Percentiles rank a stretch among this genome's conserved stretches.
Evolutionary conservation across 2,329 filamentous ascomycete genomes (phyloP).

Genomic region (Tolypocladium cylindrosporum): DNA sequence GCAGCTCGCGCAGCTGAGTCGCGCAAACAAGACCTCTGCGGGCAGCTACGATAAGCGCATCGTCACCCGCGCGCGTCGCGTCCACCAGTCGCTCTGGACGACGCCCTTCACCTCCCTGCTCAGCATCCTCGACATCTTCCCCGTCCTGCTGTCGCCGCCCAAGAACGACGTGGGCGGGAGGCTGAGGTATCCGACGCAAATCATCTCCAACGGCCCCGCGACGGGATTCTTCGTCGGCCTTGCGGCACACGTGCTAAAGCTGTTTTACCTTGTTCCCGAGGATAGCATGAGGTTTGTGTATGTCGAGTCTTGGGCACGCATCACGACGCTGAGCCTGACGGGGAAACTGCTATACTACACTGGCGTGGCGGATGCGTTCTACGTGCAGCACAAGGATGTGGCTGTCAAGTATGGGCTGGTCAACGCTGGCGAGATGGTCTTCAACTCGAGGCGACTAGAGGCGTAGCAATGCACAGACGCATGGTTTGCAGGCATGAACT

Average conservation of each 20-base stretch:
- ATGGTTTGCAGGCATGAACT: not conserved
- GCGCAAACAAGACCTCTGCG: slow-evolving; percentile 8
- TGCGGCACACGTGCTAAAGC: slow-evolving; percentile 36
- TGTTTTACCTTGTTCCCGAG: slow-evolving; percentile 32
- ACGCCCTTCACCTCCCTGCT: slow-evolving; percentile 58
- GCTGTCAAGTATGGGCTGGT: slow-evolving; percentile 33
- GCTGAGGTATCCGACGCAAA: slow-evolving; percentile 54
- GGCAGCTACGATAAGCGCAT: slow-evolving; percentile 53
- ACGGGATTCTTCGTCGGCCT: slow-evolving; percentile 69
- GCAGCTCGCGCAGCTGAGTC: slow-evolving; percentile 16
- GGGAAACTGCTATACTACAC: slow-evolving; percentile 61
- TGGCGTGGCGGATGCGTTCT: slow-evolving; percentile 61
- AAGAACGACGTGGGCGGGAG: slow-evolving; percentile 9
- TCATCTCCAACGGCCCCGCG: slow-evolving; percentile 82
- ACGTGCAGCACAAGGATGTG: slow-evolving; percentile 71
- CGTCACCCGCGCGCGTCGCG: slow-evolving; percentile 66
- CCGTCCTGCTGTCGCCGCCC: slow-evolving; percentile 36
- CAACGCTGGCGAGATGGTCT: slow-evolving; percentile 29
- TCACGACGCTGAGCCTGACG: slow-evolving; percentile 72
- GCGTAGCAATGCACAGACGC: not conserved
- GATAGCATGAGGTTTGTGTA: slow-evolving; percentile 66
- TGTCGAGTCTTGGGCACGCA: slow-evolving; percentile 86
- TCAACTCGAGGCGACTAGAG: slow-evolving; percentile 21
- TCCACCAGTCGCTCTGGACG: slow-evolving; percentile 72
- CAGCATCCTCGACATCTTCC: slow-evolving; percentile 55